Base-by-base conservation (phyloP, 495 filamentous ascomycete species). In the Apodospora peruviana region DNA sequence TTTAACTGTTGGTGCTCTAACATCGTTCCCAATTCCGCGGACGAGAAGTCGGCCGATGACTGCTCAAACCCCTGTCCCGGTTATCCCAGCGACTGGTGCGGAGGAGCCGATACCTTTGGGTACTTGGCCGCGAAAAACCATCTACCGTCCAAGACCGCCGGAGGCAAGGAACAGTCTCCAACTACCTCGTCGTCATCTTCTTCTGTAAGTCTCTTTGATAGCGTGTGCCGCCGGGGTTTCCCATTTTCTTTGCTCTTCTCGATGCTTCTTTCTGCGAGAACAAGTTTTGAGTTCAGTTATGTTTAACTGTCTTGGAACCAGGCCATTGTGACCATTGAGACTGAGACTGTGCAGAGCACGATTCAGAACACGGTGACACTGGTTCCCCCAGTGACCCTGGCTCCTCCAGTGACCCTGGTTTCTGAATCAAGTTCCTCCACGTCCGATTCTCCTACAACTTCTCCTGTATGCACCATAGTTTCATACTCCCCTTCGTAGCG, bases 1-100 rank as follows among this genome's bases (percentile, higher is more conserved):
- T 44, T 60, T 9, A 47, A 57, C 17, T 77, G 73, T 40, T 77
- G 72, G 72, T 77, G 73, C 42, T 64, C 64, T 18, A 57, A 75
- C 40, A 55, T 61, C 22, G 45, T 61, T 4, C 73, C 73, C 12
- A 57, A 51, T 34, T 10, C 40, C 20, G 60, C 56, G 20, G 40
- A 60, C 16, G 62, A 64, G 17, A 69, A 69, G 27, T 42, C 57
- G n/a, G 40, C 57, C 3, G 35, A 18, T 9, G 27, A 69, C 20
- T 77, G 73, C 49, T 43, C 60, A 23, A 12, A 37, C 5, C 3
- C 45, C 11, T 77, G 73, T 42, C 72, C 71, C 7, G 73, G 72
- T 20, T 77, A 55, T 39, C 65, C 65, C 0, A 2, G 19, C 2
- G 73, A 77, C 40, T 50, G 40, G 4, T 77, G 73, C 51, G 73